Conservation (phyloP, 495 filamentous ascomycete species). For the Xylaria palmicola region DNA sequence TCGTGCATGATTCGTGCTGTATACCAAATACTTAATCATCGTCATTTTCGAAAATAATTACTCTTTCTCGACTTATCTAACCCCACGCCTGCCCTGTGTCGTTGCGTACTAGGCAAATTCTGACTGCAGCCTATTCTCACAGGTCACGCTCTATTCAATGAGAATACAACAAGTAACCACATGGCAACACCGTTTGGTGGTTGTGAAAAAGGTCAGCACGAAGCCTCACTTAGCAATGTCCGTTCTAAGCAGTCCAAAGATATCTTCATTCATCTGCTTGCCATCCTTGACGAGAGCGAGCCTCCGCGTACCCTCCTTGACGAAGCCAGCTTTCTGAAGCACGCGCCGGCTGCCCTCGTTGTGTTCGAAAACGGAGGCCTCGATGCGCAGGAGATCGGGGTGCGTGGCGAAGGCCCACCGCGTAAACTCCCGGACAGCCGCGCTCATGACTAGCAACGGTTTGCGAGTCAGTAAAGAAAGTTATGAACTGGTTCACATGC, state of each 20-base stretch:
- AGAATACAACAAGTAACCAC: not conserved
- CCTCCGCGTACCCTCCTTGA: conserved; percentile 37
- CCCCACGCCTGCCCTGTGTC: not conserved
- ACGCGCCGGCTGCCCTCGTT: conserved; percentile 38
- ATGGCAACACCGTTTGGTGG: not conserved
- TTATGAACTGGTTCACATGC: no score
- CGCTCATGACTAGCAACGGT: conserved; percentile 10
- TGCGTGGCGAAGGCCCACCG: conserved; percentile 37
- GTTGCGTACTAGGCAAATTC: not conserved
- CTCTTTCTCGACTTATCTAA: no score
- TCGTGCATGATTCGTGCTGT: not conserved
- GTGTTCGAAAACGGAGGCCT: conserved; percentile 29
- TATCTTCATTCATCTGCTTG: conserved; percentile 26
- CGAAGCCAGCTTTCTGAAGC: conserved; percentile 36
- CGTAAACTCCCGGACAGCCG: conserved; percentile 21
- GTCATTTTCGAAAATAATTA: not conserved
- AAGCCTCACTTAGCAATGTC: conserved; percentile 21
- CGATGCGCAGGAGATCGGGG: conserved; percentile 32
- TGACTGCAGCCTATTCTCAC: not conserved
- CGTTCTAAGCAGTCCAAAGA: conserved; percentile 37
- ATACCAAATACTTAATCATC: not conserved
- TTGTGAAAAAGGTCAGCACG: not conserved
- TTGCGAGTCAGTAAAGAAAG: not conserved
- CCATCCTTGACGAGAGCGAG: conserved; percentile 36
- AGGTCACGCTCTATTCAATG: not conserved